Evolutionary conservation across 2,329 filamentous ascomycete genomes (phyloP).

Genomic region (Fonsecaea pedrosoi): DNA sequence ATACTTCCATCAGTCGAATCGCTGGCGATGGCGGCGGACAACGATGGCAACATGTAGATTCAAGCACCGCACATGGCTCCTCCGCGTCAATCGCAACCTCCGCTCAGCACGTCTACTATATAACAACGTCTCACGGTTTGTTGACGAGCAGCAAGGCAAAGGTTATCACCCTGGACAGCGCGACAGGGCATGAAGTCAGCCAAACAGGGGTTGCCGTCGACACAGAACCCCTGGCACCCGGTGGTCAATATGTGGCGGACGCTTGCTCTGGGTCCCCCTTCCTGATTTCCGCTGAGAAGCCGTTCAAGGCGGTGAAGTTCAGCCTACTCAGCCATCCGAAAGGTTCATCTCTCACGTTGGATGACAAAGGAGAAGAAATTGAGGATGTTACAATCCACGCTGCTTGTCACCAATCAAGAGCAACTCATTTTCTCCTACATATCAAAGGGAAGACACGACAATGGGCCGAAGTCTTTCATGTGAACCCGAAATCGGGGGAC

Average conservation of each 20-base stretch:
- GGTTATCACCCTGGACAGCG: conserved; percentile 73
- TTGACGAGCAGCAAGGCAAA: conserved; percentile 76
- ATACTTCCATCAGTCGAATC: conserved; percentile 64
- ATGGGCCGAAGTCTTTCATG: conserved; percentile 85
- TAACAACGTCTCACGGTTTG: conserved; percentile 72
- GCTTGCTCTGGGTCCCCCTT: conserved; percentile 51
- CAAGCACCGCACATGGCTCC: conserved; percentile 66
- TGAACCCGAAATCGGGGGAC: conserved; percentile 72
- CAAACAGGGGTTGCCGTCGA: conserved; percentile 77
- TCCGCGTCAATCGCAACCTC: conserved; percentile 78
- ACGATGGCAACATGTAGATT: conserved; percentile 79
- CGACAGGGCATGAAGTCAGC: conserved; percentile 73
- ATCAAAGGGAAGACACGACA: conserved; percentile 73
- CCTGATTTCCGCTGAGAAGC: conserved; percentile 54
- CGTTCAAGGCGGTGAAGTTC: conserved; percentile 52
- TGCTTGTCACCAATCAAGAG: conserved; percentile 72
- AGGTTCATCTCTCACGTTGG: conserved; percentile 48
- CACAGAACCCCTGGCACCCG: conserved; percentile 63
- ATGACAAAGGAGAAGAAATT: conserved; percentile 53
- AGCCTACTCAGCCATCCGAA: conserved; percentile 54
- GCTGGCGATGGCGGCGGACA: conserved; percentile 74
- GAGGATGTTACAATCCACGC: conserved; percentile 72
- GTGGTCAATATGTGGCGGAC: conserved; percentile 24
- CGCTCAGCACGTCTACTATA: conserved; percentile 73
- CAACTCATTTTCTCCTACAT: conserved; percentile 85